phyloP scores from a whole-genome alignment of 768 basidiomycete genomes.

The Clitopilus passeckerianus region DNA sequence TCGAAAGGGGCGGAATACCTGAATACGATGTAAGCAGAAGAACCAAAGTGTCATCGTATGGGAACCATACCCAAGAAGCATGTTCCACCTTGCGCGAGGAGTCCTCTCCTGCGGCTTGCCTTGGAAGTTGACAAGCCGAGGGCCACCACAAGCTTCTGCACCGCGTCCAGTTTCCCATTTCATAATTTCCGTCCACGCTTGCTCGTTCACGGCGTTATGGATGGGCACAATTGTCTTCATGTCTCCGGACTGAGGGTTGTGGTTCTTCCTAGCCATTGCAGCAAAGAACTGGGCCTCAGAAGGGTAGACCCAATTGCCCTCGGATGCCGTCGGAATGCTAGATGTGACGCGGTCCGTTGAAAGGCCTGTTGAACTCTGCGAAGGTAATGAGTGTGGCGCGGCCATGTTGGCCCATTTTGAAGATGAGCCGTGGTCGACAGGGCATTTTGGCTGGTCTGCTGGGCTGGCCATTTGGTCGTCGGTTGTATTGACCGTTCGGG shows the following conservation, averaged over 20 bases:
- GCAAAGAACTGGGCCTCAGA: slow-evolving; percentile 98
- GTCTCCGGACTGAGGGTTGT: slow-evolving; percentile 80
- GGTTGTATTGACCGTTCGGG: background rate
- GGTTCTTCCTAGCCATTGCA: slow-evolving; percentile 95
- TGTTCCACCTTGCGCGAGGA: slow-evolving; percentile 77
- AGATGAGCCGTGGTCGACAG: slow-evolving; percentile 40
- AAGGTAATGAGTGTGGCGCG: background rate
- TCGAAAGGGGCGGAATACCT: slow-evolving; percentile 96
- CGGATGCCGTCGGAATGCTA: slow-evolving; percentile 74
- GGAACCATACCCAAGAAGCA: slow-evolving; percentile 73
- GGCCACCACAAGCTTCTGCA: slow-evolving; percentile 75
- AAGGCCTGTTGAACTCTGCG: slow-evolving; percentile 27
- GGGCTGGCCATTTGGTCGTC: background rate
- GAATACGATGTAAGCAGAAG: slow-evolving; percentile 7
- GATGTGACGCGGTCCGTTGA: slow-evolving; percentile 78
- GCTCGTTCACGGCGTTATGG: slow-evolving; percentile 98
- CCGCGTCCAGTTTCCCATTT: slow-evolving; percentile 82
- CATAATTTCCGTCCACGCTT: slow-evolving; percentile 79
- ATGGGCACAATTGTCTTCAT: slow-evolving; percentile 97
- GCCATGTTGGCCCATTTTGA: slow-evolving; percentile 29
- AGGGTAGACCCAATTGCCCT: slow-evolving; percentile 93
- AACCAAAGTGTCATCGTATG: slow-evolving; percentile 2
- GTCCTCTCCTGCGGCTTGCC: slow-evolving; percentile 79
- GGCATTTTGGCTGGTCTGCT: slow-evolving; percentile 28
- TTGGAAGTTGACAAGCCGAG: slow-evolving; percentile 85